Conservation (phyloP, 129 eudicot genomes). For the Tagetes patula region DNA sequence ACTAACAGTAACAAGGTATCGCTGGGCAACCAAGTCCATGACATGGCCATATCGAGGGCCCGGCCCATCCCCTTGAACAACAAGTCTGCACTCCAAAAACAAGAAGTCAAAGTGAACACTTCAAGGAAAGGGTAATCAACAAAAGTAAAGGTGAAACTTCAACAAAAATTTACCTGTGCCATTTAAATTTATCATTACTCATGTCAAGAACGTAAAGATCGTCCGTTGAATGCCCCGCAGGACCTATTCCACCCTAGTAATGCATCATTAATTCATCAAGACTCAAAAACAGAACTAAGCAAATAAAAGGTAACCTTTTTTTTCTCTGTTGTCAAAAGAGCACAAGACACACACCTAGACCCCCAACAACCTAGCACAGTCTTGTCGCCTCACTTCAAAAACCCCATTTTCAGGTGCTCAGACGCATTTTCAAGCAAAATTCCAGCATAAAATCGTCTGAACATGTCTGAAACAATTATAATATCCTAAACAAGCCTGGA, state of each 20-base stretch:
- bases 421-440: too few species aligned
- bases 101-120: conserved; percentile 17
- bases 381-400: too few species aligned
- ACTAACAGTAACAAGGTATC: conserved; percentile 88
- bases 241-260: conserved; percentile 95
- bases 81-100: conserved; percentile 61
- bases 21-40: conserved; percentile 95
- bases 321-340: neutral
- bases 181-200: conserved; percentile 90
- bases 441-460: too few species aligned
- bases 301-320: neutral
- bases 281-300: conserved; percentile 8
- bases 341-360: too few species aligned
- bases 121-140: conserved; percentile 5
- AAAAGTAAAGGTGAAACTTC: neutral
- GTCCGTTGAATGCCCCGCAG: conserved; percentile 97
- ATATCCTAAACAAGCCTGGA: too few species aligned
- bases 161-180: conserved; percentile 72
- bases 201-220: conserved; percentile 92
- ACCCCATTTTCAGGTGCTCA: too few species aligned
- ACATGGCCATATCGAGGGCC: conserved; percentile 98
- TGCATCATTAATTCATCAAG: conserved; percentile 27
- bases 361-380: too few species aligned
- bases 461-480: too few species aligned
- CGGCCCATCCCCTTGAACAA: conserved; percentile 96